Conservation (phyloP, 2,329 filamentous ascomycete genomes). For the Cordyceps cicadae region DNA sequence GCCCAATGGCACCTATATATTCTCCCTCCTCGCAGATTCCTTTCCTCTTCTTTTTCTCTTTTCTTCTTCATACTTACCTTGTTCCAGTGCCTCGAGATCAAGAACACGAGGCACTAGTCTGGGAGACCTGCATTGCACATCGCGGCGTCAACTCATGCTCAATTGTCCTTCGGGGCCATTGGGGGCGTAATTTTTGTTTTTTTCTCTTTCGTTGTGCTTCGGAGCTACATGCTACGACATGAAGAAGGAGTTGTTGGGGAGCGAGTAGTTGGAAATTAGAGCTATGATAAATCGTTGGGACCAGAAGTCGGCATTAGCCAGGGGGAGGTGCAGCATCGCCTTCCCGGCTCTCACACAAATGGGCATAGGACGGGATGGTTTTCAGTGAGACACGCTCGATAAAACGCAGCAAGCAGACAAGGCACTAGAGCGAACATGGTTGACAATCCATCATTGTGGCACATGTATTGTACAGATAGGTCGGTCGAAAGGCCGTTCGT, state of each 20-base stretch:
- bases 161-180: slow-evolving; percentile 49
- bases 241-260: slow-evolving; percentile 29
- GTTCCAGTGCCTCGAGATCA: slow-evolving; percentile 37
- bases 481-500: no score
- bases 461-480: no score
- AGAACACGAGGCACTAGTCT: slow-evolving; percentile 33
- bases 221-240: slow-evolving; percentile 30
- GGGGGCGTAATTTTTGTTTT: slow-evolving; percentile 48
- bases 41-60: slow-evolving; percentile 22
- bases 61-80: slow-evolving; percentile 49
- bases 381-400: no score
- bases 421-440: no score
- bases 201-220: slow-evolving; percentile 36
- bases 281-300: not conserved
- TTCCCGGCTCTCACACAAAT: no score
- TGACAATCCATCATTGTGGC: no score
- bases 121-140: slow-evolving; percentile 49
- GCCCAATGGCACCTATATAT: slow-evolving; percentile 19
- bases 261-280: not conserved
- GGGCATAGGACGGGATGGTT: no score
- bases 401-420: no score
- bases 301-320: no score
- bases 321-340: no score
- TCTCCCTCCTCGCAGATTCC: not conserved
- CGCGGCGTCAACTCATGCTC: slow-evolving; percentile 41